Evolutionary conservation across 1,284 basidiomycete species (phyloP).

Genomic region (Tilletia indica): DNA sequence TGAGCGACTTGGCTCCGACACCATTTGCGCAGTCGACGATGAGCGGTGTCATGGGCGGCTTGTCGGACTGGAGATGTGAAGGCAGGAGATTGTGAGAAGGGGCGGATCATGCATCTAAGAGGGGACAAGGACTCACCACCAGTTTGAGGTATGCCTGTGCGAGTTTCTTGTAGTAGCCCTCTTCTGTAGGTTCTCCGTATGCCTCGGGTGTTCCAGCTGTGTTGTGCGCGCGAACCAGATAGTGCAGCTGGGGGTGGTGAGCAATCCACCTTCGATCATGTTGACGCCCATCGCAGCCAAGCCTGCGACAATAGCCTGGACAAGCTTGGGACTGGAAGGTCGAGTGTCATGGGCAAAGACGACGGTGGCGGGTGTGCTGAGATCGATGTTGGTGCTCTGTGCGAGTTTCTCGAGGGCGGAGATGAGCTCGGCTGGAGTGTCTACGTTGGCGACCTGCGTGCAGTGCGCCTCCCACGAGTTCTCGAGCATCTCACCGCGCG

Average conservation of each 20-base stretch:
- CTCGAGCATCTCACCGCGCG: slow-evolving; percentile 98
- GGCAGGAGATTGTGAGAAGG: background rate
- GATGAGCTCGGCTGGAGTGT: slow-evolving; percentile 71
- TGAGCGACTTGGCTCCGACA: slow-evolving; percentile 70
- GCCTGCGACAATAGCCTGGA: slow-evolving; percentile 78
- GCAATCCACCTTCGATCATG: slow-evolving; percentile 65
- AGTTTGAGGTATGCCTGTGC: slow-evolving; percentile 81
- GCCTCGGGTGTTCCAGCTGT: slow-evolving; percentile 69
- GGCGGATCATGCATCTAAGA: too few relatives aligned
- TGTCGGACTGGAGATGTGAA: slow-evolving; percentile 23
- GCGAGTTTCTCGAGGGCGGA: slow-evolving; percentile 69
- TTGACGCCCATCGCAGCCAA: slow-evolving; percentile 66
- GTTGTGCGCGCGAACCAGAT: slow-evolving; percentile 87
- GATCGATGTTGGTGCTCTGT: slow-evolving; percentile 70
- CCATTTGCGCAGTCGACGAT: slow-evolving; percentile 96
- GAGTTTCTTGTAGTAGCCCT: slow-evolving; percentile 85
- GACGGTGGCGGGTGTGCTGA: slow-evolving; percentile 74
- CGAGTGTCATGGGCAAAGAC: slow-evolving; percentile 92
- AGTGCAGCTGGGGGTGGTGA: slow-evolving; percentile 92
- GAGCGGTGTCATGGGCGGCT: slow-evolving; percentile 63
- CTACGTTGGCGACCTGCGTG: slow-evolving; percentile 82
- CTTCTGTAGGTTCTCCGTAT: slow-evolving; percentile 78
- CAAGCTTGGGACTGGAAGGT: slow-evolving; percentile 79
- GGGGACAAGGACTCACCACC: slow-evolving; percentile 62
- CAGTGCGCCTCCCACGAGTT: slow-evolving; percentile 88